A percentile compares a stretch with the other conserved stretches of the same genome.
Evolutionary conservation across 129 eudicot genomes (phyloP).

Genomic region (Ambrosia trifida): DNA sequence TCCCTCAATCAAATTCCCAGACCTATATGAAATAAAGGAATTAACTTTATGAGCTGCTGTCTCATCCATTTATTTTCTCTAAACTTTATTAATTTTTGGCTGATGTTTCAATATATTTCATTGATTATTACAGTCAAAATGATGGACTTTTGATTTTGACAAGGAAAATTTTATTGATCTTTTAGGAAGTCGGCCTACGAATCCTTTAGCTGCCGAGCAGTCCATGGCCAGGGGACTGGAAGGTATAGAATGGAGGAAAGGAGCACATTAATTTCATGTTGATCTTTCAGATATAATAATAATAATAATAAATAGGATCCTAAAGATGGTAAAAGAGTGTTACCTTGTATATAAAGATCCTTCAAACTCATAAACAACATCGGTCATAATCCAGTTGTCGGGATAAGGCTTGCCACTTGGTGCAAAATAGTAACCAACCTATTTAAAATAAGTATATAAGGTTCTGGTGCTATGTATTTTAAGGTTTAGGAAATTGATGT

Average conservation of each 20-base stretch:
- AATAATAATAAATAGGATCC: not conserved
- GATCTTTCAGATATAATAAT: not conserved
- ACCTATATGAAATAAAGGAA: conserved; percentile 45
- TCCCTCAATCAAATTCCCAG: conserved; percentile 88
- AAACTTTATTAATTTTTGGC: not conserved
- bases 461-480: conserved; percentile 6
- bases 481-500: not conserved
- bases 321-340: conserved; percentile 23
- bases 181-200: too few species aligned
- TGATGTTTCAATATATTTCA: not conserved
- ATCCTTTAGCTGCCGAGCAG: too few species aligned
- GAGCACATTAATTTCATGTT: not conserved
- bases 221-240: too few species aligned
- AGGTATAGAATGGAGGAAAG: too few species aligned
- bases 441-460: conserved; percentile 34
- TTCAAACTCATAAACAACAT: conserved; percentile 83
- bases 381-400: conserved; percentile 96
- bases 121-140: not conserved
- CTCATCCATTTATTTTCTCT: not conserved
- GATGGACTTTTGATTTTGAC: not conserved
- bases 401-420: conserved; percentile 99
- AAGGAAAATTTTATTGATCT: too few species aligned
- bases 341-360: conserved; percentile 91
- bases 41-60: not conserved
- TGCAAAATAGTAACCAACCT: conserved; percentile 98